Base-by-base conservation (phyloP, 225 moss, liverwort and hornwort species). In the Straminergon stramineum region DNA sequence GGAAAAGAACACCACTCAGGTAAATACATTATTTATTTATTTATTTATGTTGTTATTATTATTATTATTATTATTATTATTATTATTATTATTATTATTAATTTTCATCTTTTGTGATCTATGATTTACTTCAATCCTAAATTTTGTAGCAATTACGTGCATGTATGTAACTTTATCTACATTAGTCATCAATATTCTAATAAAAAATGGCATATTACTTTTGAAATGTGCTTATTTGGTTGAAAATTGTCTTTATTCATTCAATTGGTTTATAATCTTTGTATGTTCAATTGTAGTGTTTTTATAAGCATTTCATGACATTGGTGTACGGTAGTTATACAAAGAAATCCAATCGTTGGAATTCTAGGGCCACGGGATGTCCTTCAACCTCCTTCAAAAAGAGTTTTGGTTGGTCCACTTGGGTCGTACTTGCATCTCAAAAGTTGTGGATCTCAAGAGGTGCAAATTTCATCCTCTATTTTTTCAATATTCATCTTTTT, bases 301-400 rank as follows among this genome's bases (percentile, higher is more conserved):
- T 34, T 52, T 26, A 20, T 37, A 24, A 52, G 48, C 10, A 52
- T 24, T 83, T 83, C 7, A 70, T 52, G 17, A 71, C 7, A 31
- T 51, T 53, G 5, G 48, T 56, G 6, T n/a, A 1, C 18, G 6
- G 1, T 2, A 91, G 65, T 39, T 58, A 56, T 27, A 15, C 16
- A 89, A 87, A 79, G 84, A 87, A 89, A 91, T 79, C 89, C 87
- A 91, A 84, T 91, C 56, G 51, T 87, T 45, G 89, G 87, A 73
- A 91, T 79, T 8, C 26, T 87, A 57, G 79, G 39, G 9, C 79
- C 65, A 57, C 51, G 1, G 2, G 91, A 89, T 87, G 34, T 57
- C 28, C n/a, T n/a, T 84, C 55, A 26, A 70, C 39, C 13, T 73
- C 31, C 28, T 51, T 87, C 79, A 11, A 89, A 87, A 14, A 89